A percentile compares a stretch with the other conserved stretches of the same genome.
These are phyloP conservation scores for Leccinellum rugosiceps DNA, from an alignment of 768 basidiomycete genomes.

Conservation along the genomic window DNA sequence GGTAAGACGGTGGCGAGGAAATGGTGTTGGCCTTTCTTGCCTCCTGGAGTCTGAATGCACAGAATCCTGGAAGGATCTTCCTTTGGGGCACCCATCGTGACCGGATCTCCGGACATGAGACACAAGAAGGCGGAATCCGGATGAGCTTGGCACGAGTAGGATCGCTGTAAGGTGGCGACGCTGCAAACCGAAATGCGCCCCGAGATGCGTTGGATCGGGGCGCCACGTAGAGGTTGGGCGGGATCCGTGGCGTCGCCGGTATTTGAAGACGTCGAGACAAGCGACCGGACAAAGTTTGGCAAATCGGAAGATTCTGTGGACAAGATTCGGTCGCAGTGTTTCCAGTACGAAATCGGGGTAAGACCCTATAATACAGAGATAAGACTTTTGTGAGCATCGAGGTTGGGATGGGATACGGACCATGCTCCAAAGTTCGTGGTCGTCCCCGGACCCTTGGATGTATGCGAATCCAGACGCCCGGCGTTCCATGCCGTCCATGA, in stretches of 20 bases:
- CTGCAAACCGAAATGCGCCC: slow-evolving; percentile 43
- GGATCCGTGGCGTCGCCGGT: not conserved
- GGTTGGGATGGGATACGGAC: slow-evolving; percentile 35
- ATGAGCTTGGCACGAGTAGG: not conserved
- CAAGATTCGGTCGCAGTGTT: slow-evolving; percentile 48
- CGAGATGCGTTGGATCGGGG: slow-evolving; percentile 26
- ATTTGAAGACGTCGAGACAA: slow-evolving; percentile 7
- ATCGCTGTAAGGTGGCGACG: slow-evolving; percentile 25
- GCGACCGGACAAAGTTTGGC: slow-evolving; percentile 26
- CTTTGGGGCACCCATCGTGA: not conserved
- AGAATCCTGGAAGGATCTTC: slow-evolving; percentile 9
- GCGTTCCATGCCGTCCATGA: slow-evolving; percentile 57
- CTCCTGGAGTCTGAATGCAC: slow-evolving; percentile 31
- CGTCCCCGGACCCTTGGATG: slow-evolving; percentile 93
- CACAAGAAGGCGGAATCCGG: slow-evolving; percentile 15
- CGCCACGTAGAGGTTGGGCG: not conserved
- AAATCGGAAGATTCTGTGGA: slow-evolving; percentile 46
- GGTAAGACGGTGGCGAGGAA: slow-evolving; percentile 52
- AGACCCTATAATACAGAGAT: slow-evolving; percentile 51
- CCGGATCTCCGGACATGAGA: slow-evolving; percentile 7
- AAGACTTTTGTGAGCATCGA: not conserved
- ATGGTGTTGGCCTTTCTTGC: slow-evolving; percentile 52
- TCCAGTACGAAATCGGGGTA: slow-evolving; percentile 73
- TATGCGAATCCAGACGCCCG: slow-evolving; percentile 74
- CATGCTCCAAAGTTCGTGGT: slow-evolving; percentile 88